Evolutionary conservation across 176 grass and related monocot species (phyloP), one percentile per base, ranked within the genome.

Genomic region (Oryza australiensis): DNA sequence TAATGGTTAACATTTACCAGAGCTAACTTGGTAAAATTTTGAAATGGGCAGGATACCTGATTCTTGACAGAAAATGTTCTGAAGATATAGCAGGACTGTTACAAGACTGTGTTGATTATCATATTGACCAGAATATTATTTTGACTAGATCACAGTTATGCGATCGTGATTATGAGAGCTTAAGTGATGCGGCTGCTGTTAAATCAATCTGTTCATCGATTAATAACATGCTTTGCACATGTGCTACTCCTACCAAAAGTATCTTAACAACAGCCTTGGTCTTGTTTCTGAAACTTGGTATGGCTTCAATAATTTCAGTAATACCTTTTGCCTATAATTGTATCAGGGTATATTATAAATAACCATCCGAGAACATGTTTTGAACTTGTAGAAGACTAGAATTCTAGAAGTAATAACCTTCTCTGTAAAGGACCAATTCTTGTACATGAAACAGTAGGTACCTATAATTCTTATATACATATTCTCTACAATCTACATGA

Each of bases 251-350:
- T 88, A 57, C 88, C 8, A 78, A 70, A 23, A 86, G 66, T 81
- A 67, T 98, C 42, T 87, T 94, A 85, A 72, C 18, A 35, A 13
- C 93, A 37, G 82, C 93, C 64, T 83, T 87, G 79, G 82, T 86
- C 89, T 84, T 94, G 83, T 93, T 98, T 77, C 86, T 98, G 53
- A 94, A 88, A 74, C 90, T 98, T 69, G 95, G 95, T 98, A 98
- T 82, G 92, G 82, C 68, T 75, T 84, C 77, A 43, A 20, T 72
- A 69, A 53, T 70, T 82, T 76, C 74, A 63, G 24, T 32, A 26
- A 38, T 22, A 80, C 75, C 20, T 64, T 14, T 29, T 84, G 79
- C 27, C 60, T 83, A 82, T 42, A 49, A 35, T 59, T 59, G 13
- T 28, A 79, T 48, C 53, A 70, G 38, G 12, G n/a, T 42, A 60